Percentiles rank a stretch among this genome's conserved stretches.
phyloP scores from a whole-genome alignment of 495 filamentous ascomycete genomes.

The Aspergillus cristatus region DNA sequence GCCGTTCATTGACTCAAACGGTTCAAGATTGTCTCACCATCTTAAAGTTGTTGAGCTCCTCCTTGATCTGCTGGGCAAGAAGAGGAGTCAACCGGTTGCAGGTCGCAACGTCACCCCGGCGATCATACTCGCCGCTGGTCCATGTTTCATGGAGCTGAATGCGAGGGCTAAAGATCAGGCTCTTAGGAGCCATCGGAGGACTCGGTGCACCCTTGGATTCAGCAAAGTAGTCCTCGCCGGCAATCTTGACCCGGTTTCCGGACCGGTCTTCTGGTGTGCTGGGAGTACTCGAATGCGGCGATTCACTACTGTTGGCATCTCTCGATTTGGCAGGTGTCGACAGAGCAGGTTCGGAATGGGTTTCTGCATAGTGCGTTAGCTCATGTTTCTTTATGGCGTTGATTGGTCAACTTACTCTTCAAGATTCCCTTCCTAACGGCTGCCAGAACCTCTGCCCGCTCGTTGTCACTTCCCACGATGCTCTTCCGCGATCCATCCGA shows the following conservation, averaged over 20 bases:
- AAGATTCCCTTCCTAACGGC: constrained; percentile 89
- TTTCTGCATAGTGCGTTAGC: constrained; percentile 30
- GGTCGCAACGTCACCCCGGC: constrained; percentile 90
- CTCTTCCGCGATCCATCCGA: constrained; percentile 64
- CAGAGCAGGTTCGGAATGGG: constrained; percentile 51
- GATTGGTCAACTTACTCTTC: constrained; percentile 59
- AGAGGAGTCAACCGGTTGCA: constrained; percentile 97
- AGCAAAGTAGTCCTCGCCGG: constrained; percentile 79
- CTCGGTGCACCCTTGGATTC: constrained; percentile 66
- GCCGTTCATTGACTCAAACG: too few relatives aligned
- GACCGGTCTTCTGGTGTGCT: constrained; percentile 70
- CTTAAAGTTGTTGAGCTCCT: constrained; percentile 98
- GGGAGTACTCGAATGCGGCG: constrained; percentile 71
- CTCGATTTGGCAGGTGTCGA: constrained; percentile 51
- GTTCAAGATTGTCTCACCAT: constrained; percentile 59
- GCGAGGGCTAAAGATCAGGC: constrained; percentile 84
- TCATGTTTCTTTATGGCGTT: neutral
- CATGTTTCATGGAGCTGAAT: constrained; percentile 95
- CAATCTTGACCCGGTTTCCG: constrained; percentile 57
- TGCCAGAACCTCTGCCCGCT: constrained; percentile 83
- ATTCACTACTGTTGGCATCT: constrained; percentile 55
- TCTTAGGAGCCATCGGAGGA: constrained; percentile 59
- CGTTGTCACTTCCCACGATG: constrained; percentile 82
- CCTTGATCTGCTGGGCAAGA: constrained; percentile 98
- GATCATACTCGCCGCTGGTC: constrained; percentile 91